Evolutionary conservation across 768 basidiomycete species (phyloP).

Genomic region (Hericium rajendrae): DNA sequence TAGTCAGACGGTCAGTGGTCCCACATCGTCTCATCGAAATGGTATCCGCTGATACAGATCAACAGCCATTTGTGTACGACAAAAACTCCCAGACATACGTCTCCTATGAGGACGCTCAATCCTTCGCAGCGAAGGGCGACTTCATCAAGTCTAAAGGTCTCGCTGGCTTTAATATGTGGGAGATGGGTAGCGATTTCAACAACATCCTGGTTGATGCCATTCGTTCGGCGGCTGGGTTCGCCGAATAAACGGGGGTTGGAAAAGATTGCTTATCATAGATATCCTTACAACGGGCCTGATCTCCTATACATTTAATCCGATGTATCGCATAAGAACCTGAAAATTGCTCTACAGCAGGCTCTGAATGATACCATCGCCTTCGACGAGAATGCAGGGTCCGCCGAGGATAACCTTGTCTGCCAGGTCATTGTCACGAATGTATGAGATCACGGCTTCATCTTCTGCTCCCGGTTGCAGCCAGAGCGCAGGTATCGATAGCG

Average conservation of each 20-base stretch:
- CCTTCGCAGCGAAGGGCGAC: slow-evolving; percentile 50
- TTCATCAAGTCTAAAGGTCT: slow-evolving; percentile 46
- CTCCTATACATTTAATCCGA: not conserved
- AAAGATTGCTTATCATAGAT: not conserved
- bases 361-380: slow-evolving; percentile 49
- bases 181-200: slow-evolving; percentile 54
- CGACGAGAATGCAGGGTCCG: slow-evolving; percentile 74
- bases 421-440: slow-evolving; percentile 56
- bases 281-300: not conserved
- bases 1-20: slow-evolving; percentile 56
- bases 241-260: not conserved
- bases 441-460: slow-evolving; percentile 51
- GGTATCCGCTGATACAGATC: not conserved
- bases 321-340: not conserved
- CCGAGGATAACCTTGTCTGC: slow-evolving; percentile 65
- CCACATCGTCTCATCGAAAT: not conserved
- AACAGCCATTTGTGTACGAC: slow-evolving; percentile 61
- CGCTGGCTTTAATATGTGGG: slow-evolving; percentile 66
- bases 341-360: slow-evolving; percentile 1
- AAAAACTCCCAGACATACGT: slow-evolving; percentile 41
- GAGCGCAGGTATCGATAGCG: slow-evolving; percentile 60
- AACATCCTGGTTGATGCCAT: slow-evolving; percentile 56
- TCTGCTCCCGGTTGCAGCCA: slow-evolving; percentile 91
- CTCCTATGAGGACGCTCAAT: slow-evolving; percentile 53
- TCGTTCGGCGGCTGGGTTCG: slow-evolving; percentile 4